Conservation (phyloP, 2,329 filamentous ascomycete species). For the Stemphylium vesicarium region DNA sequence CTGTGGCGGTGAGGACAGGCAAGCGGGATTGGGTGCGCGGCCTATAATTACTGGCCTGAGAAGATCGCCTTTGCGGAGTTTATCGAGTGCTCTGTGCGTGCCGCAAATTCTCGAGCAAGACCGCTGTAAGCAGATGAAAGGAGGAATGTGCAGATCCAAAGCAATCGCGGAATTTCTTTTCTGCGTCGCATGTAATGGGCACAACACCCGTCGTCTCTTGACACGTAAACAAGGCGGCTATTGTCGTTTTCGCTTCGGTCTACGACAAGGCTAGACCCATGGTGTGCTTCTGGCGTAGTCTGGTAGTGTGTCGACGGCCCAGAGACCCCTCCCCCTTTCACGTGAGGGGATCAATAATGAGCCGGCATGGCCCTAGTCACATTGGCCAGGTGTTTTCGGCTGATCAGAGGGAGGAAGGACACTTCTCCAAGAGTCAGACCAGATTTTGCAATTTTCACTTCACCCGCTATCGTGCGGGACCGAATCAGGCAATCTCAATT, state of each 20-base stretch:
- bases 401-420: conserved; percentile 33
- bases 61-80: conserved; percentile 30
- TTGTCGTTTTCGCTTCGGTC: background rate
- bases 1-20: conserved; percentile 28
- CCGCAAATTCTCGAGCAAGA: conserved; percentile 5
- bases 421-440: conserved; percentile 19
- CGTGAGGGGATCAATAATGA: conserved; percentile 32
- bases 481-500: conserved; percentile 29
- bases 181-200: conserved; percentile 19
- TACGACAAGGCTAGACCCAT: conserved; percentile 18
- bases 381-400: conserved; percentile 37
- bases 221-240: conserved; percentile 24
- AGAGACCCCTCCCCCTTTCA: conserved; percentile 33
- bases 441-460: conserved; percentile 30
- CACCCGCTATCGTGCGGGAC: conserved; percentile 20
- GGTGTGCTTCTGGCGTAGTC: background rate
- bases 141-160: conserved; percentile 9
- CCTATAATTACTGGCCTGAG: conserved; percentile 23
- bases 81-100: conserved; percentile 30
- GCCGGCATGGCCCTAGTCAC: conserved; percentile 30
- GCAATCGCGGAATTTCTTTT: conserved; percentile 8
- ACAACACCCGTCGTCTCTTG: conserved; percentile 18
- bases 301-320: no score
- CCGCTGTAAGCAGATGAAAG: conserved; percentile 25
- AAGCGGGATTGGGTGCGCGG: conserved; percentile 15